Base-by-base conservation (phyloP, 768 basidiomycete genomes). In the Collybiopsis luxurians region DNA sequence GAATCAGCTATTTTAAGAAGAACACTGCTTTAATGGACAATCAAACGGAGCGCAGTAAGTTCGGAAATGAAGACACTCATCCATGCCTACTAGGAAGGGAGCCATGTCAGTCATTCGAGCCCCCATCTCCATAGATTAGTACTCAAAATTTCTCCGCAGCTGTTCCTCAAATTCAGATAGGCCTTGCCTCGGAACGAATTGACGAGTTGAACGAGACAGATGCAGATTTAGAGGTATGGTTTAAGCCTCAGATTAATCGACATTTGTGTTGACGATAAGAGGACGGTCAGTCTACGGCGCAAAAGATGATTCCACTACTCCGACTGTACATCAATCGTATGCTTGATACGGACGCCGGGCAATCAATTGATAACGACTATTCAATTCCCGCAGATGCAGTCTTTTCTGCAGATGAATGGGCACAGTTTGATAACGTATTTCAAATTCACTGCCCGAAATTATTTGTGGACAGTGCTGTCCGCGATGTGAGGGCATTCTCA, bases 361-460 rank as follows among this genome's bases (percentile, higher is more conserved):
- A 73, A 4, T 66, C 66, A 28, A 61, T 64, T 12, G 67, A 69
- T 59, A 72, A 78, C 53, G 81, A 74, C 53, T 88, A 89, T 62
- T 79, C 84, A 55, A 82, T 89, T 71, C 86, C 87, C 28, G 77
- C 84, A 12, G 85, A 88, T 62, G 79, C 82, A 43, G 79, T 87
- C 31, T 34, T 34, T 13, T 83, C 85, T 11, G 75, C 85, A 26
- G 75, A 83, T 23, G 89, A 92, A 64, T 87, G 84, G 89, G 81
- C 80, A 2, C 83, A 86, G 58, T 98, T 96, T 71, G 87, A 90
- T 66, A 90, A 95, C 63, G 92, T 95, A 24, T 92, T 95, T 66
- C 91, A 96, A 65, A 80, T 94, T 15, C 94, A 97, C 70, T 89
- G 84, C 59, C 95, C 94, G 1, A 87, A 84, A 47, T 78, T 96